A percentile compares a stretch with the other conserved stretches of the same genome.
These are phyloP conservation scores for Fomitopsis palustris DNA, from an alignment of 1,284 basidiomycete genomes.

Conservation along the genomic window DNA sequence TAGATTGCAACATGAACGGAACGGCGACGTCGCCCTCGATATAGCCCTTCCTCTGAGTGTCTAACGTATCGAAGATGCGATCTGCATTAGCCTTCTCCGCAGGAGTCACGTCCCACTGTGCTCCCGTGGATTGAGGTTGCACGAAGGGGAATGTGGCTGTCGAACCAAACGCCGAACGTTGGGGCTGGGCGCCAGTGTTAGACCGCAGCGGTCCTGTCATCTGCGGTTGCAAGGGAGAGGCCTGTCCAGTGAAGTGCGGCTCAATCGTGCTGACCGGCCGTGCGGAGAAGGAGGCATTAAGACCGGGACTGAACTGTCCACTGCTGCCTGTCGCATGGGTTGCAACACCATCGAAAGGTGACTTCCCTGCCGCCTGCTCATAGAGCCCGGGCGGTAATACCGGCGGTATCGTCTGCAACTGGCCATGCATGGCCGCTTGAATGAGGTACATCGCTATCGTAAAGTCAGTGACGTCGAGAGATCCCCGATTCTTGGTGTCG, in stretches of 20 bases:
- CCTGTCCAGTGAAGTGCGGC: constrained; percentile 64
- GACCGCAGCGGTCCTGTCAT: constrained; percentile 44
- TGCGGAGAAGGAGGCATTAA: constrained; percentile 33
- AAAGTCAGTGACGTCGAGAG: constrained; percentile 90
- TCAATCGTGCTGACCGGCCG: constrained; percentile 38
- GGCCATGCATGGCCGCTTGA: constrained; percentile 85
- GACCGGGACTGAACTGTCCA: constrained; percentile 50
- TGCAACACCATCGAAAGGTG: constrained; percentile 32
- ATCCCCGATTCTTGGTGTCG: constrained; percentile 90
- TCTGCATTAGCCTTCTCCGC: constrained; percentile 83
- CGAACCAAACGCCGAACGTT: constrained; percentile 32
- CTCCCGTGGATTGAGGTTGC: constrained; percentile 18
- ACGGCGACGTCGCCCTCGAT: constrained; percentile 95
- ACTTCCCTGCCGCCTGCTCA: constrained; percentile 69
- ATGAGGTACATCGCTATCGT: constrained; percentile 97
- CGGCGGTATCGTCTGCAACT: constrained; percentile 72
- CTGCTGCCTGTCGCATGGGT: constrained; percentile 63
- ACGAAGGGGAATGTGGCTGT: constrained; percentile 23
- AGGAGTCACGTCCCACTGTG: constrained; percentile 83
- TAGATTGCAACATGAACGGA: constrained; percentile 93
- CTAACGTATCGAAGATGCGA: constrained; percentile 81
- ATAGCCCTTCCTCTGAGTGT: constrained; percentile 72
- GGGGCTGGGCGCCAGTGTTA: constrained; percentile 44
- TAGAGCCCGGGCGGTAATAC: constrained; percentile 88
- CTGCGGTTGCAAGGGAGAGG: constrained; percentile 34